Evolutionary conservation across 1,284 basidiomycete genomes (phyloP).

Genomic region (Rhodofomes roseus): DNA sequence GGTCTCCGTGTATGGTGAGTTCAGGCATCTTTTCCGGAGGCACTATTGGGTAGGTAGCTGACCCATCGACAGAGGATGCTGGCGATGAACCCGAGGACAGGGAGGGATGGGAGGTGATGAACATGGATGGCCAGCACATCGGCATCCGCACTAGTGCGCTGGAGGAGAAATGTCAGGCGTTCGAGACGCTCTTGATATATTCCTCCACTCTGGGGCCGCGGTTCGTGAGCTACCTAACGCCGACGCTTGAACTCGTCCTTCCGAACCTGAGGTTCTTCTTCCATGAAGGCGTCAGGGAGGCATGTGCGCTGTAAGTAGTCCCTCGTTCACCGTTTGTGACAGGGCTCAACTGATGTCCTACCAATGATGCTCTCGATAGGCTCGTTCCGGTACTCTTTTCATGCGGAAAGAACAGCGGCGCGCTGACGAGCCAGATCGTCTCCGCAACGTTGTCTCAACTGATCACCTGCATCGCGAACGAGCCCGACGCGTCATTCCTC

Average conservation of each 20-base stretch:
- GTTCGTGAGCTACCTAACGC: conserved; percentile 72
- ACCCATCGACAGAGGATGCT: conserved; percentile 45
- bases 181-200: conserved; percentile 80
- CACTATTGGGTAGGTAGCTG: background rate
- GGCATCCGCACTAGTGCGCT: conserved; percentile 76
- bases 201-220: conserved; percentile 64
- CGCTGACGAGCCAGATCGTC: conserved; percentile 69
- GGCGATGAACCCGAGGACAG: conserved; percentile 43
- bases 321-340: background rate
- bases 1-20: conserved; percentile 67
- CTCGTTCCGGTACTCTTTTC: conserved; percentile 71
- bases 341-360: background rate
- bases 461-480: conserved; percentile 60
- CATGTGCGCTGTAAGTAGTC: conserved; percentile 60
- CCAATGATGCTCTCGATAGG: conserved; percentile 35
- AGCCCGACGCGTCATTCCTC: conserved; percentile 72
- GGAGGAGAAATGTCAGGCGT: conserved; percentile 85
- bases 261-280: conserved; percentile 72
- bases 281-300: conserved; percentile 82
- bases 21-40: background rate
- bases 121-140: conserved; percentile 72
- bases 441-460: conserved; percentile 66
- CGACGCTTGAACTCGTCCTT: conserved; percentile 68
- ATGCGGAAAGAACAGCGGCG: conserved; percentile 67
- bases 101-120: conserved; percentile 76